Base-by-base conservation (phyloP, 345 rosid species). In the Salix brachista region DNA sequence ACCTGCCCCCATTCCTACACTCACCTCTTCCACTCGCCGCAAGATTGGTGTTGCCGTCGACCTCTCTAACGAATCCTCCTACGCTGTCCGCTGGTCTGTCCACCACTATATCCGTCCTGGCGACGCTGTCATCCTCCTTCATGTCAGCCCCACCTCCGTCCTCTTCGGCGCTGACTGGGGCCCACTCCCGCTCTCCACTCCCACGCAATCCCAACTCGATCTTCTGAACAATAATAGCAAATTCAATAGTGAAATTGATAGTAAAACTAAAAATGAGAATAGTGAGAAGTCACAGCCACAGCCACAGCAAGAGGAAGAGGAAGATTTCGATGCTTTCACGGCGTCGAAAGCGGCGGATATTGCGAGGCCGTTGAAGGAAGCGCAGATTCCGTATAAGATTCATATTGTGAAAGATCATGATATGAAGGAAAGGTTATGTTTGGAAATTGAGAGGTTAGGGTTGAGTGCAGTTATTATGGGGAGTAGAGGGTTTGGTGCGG, bases 161-260 rank as follows among this genome's bases (percentile, higher is more conserved):
- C 94, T 96, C 69, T 93, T 86, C 80, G 99, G 99, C 71, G 99
- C 99, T 67, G 99, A 96, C 72, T 96, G 99, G 98, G 99, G 97
- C 44, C 97, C 98, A 2, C 91, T 91, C 30, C 90, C 97, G 71
- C 87, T 81, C 82, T 83, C 85, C 14, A 79, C 80, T 56, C 81
- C 67, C 14, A 70, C 80, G 25, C 75, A 48, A 54, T 69, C 72
- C 70, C 85, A 74, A 7, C 71, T 39, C 52, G 62, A 58, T 58
- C 62, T 58, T n/a, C 9, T 58, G 62, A 58, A 58, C 62, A 58
- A 58, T 10, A 58, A 11, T 10, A 58, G 62, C 28, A 58, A 58
- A 58, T 58, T 58, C 23, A 58, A 58, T 58, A n/a, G 23, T 9
- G 62, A 58, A 58, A 58, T 58, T 58, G 62, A 58, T 25, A n/a